phyloP scores from a whole-genome alignment of 2,329 filamentous ascomycete species.

The Colletotrichum sidae region DNA sequence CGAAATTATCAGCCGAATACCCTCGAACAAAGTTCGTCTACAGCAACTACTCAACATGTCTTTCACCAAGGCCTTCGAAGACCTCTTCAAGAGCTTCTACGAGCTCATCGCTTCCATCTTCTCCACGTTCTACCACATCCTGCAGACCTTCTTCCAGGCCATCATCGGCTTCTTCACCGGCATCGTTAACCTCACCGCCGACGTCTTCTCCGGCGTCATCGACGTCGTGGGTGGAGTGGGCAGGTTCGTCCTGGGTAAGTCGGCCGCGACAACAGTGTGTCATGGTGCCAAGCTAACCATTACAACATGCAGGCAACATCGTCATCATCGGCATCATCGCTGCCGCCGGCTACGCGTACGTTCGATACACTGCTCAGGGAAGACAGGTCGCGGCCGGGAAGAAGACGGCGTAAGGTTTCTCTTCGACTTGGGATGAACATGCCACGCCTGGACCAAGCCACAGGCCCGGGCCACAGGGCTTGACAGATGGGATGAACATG shows the following conservation, averaged over 20 bases:
- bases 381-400: constrained; percentile 42
- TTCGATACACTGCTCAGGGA: constrained; percentile 49
- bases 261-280: neutral
- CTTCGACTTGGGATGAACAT: neutral
- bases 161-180: constrained; percentile 51
- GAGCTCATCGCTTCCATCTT: constrained; percentile 54
- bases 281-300: neutral
- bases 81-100: constrained; percentile 55
- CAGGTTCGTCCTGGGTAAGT: constrained; percentile 53
- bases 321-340: constrained; percentile 49
- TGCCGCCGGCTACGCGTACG: constrained; percentile 46
- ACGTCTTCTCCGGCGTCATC: constrained; percentile 49
- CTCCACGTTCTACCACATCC: constrained; percentile 47
- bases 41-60: constrained; percentile 43
- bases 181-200: constrained; percentile 49
- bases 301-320: constrained; percentile 47
- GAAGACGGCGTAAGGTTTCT: constrained; percentile 41
- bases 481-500: neutral
- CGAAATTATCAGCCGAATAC: neutral
- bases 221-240: constrained; percentile 52
- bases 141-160: constrained; percentile 48
- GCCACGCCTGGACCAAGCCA: no score
- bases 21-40: neutral
- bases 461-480: no score
- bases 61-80: constrained; percentile 49